Percentiles rank a stretch among this genome's conserved stretches.
These are phyloP conservation scores for Colletotrichum tofieldiae DNA, from an alignment of 2,329 filamentous ascomycete species.

Conservation along the genomic window DNA sequence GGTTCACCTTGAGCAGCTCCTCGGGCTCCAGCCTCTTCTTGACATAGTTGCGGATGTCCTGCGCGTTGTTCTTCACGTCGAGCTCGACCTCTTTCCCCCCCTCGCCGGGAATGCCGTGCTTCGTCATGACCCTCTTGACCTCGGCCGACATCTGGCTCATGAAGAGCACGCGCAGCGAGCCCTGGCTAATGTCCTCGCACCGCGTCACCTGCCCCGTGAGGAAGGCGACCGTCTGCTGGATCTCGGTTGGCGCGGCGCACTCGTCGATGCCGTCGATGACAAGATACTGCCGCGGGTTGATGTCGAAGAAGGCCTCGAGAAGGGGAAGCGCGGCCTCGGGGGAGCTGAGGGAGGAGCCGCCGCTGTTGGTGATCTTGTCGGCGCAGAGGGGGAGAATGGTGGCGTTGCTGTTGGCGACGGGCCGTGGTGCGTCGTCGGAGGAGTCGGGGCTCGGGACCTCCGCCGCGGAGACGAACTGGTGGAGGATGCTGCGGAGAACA, in stretches of 20 bases:
- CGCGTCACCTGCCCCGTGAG: slow-evolving; percentile 45
- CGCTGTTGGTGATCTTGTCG: slow-evolving; percentile 47
- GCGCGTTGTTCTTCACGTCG: slow-evolving; percentile 43
- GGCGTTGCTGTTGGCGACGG: slow-evolving; percentile 40
- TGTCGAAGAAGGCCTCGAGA: slow-evolving; percentile 51
- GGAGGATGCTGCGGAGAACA: slow-evolving; percentile 52
- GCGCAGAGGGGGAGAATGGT: slow-evolving; percentile 50
- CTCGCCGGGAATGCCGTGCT: slow-evolving; percentile 40
- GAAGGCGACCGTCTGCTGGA: slow-evolving; percentile 49
- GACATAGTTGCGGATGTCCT: slow-evolving; percentile 37
- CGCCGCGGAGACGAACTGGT: slow-evolving; percentile 49
- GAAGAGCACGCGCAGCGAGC: slow-evolving; percentile 51
- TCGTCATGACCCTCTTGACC: slow-evolving; percentile 47
- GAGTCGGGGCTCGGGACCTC: neutral
- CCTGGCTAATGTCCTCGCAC: slow-evolving; percentile 45
- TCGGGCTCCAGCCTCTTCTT: slow-evolving; percentile 12
- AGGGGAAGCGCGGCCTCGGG: slow-evolving; percentile 48
- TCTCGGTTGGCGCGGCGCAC: slow-evolving; percentile 49
- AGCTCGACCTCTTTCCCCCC: slow-evolving; percentile 50
- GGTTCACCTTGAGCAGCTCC: neutral
- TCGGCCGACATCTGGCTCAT: slow-evolving; percentile 51
- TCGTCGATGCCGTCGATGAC: slow-evolving; percentile 64
- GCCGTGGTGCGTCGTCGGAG: neutral
- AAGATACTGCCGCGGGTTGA: slow-evolving; percentile 51
- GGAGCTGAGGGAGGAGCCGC: slow-evolving; percentile 48